Percentiles rank a stretch among this genome's conserved stretches.
Conservation (phyloP, 192 early-diverging fungal genomes). For the Coemansia sp. region DNA sequence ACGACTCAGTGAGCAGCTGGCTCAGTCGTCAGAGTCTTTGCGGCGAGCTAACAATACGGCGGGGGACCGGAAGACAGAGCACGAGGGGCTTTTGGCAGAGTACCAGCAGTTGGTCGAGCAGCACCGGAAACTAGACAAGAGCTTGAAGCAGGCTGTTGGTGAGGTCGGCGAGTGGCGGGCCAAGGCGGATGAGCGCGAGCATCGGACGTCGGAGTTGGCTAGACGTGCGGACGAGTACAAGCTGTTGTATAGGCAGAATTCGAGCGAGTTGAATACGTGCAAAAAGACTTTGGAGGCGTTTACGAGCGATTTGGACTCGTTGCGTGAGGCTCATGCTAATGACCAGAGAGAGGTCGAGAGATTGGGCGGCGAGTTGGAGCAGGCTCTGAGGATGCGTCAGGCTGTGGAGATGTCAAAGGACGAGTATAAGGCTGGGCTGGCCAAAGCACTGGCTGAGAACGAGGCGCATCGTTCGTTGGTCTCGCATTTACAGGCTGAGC, state of each 20-base stretch:
- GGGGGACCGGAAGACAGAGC: conserved; percentile 10
- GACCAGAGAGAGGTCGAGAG: conserved; percentile 22
- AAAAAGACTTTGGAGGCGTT: conserved; percentile 32
- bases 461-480: conserved; percentile 36
- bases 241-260: conserved; percentile 28
- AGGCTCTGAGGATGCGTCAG: conserved; percentile 24
- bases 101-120: conserved; percentile 32
- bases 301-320: conserved; percentile 22
- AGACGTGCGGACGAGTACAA: conserved; percentile 35
- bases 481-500: conserved; percentile 47
- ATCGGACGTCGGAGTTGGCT: conserved; percentile 21
- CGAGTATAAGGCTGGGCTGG: conserved; percentile 51
- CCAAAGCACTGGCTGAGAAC: conserved; percentile 34
- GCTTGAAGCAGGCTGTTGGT: conserved; percentile 40
- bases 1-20: not conserved
- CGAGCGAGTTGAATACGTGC: conserved; percentile 27
- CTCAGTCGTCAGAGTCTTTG: conserved; percentile 1
- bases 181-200: conserved; percentile 40
- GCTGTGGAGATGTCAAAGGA: conserved; percentile 55
- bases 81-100: conserved; percentile 1
- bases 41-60: not conserved
- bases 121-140: conserved; percentile 37
- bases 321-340: conserved; percentile 24
- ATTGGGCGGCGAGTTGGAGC: conserved; percentile 29
- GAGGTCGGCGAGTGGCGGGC: conserved; percentile 42